phyloP scores from a whole-genome alignment of 163 green algal genomes.

The Chloromonas sp. region DNA sequence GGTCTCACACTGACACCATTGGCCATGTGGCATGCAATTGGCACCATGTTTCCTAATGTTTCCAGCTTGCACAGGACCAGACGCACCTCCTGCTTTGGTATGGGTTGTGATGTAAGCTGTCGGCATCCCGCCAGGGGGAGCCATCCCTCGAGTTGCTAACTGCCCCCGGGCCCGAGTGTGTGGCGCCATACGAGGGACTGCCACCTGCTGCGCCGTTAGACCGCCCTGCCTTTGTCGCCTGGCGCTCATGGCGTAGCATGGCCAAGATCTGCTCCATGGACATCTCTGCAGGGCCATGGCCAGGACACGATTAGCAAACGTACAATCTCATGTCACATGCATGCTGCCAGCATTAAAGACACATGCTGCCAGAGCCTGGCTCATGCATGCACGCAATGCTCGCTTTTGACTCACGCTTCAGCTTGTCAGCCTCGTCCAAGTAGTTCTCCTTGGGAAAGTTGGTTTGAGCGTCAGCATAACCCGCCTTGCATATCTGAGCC shows the following conservation, averaged over 20 bases:
- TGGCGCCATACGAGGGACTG: no score
- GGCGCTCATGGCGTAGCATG: constrained; percentile 1
- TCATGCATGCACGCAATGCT: not conserved
- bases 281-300: not conserved
- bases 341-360: no score
- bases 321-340: not conserved
- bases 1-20: no score
- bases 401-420: not conserved
- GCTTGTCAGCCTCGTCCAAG: not conserved
- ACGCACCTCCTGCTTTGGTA: no score
- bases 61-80: no score
- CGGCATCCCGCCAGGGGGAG: no score
- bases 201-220: not conserved
- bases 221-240: not conserved
- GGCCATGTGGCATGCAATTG: no score
- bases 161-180: no score
- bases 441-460: constrained; percentile 5
- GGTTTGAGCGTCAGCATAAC: not conserved
- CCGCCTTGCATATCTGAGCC: not conserved
- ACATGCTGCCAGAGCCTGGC: no score
- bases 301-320: not conserved
- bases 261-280: constrained; percentile 5
- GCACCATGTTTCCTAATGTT: no score
- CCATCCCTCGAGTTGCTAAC: no score
- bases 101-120: no score